phyloP scores from a whole-genome alignment of 495 filamentous ascomycete species.

The Podospora australis region DNA sequence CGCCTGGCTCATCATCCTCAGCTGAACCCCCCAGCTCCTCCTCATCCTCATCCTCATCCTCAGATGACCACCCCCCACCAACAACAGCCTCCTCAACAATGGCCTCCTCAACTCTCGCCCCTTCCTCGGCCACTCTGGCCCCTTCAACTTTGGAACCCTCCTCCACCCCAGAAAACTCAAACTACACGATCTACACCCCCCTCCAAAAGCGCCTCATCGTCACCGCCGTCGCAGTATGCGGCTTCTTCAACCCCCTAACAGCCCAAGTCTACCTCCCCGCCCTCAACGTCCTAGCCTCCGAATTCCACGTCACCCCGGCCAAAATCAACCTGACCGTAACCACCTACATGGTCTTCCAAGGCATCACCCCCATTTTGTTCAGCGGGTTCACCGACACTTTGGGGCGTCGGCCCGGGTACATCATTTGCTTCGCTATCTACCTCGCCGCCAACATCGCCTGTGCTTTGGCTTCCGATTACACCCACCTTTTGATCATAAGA shows the following conservation, averaged over 20 bases:
- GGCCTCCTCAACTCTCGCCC: no score
- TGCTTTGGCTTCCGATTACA: conserved; percentile 43
- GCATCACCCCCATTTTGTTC: conserved; percentile 50
- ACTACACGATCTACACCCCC: conserved; percentile 49
- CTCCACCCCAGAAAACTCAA: no score
- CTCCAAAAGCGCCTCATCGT: conserved; percentile 56
- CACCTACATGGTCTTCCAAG: conserved; percentile 55
- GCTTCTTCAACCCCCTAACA: conserved; percentile 66
- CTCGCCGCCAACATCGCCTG: conserved; percentile 51
- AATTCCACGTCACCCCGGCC: conserved; percentile 46
- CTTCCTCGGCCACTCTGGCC: no score
- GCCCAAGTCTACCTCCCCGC: conserved; percentile 69
- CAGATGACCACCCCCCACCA: no score
- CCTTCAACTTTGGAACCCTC: no score
- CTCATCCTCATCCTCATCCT: no score
- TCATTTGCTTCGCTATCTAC: conserved; percentile 50
- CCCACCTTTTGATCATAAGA: conserved; percentile 46
- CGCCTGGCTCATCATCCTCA: no score
- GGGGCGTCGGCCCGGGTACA: conserved; percentile 51
- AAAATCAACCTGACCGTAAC: conserved; percentile 60
- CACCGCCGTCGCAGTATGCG: conserved; percentile 50
- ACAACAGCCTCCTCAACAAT: no score
- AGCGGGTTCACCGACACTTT: conserved; percentile 49
- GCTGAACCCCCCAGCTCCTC: no score
- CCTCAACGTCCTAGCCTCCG: conserved; percentile 46